Evolutionary conservation across 2,329 filamentous ascomycete genomes (phyloP).

Genomic region (Nigrospora sphaerica): DNA sequence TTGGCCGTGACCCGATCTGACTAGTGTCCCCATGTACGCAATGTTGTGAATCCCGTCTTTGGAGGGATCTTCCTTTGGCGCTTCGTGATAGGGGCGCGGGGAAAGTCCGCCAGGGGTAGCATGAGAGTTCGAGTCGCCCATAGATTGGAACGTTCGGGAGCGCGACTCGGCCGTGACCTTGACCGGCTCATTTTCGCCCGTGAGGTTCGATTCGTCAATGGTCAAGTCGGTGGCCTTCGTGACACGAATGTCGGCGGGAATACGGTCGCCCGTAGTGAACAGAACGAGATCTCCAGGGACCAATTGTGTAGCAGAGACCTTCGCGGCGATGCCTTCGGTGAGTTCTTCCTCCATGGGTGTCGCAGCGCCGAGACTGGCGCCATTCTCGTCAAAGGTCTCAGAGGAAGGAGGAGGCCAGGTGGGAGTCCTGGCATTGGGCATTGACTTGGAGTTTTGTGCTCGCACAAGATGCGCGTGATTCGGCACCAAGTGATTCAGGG

Average conservation of each 20-base stretch:
- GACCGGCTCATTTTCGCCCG: slow-evolving; percentile 92
- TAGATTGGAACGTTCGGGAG: slow-evolving; percentile 18
- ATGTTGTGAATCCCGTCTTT: slow-evolving; percentile 80
- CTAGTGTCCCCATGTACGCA: slow-evolving; percentile 95
- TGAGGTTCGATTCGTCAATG: slow-evolving; percentile 95
- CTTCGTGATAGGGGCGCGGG: slow-evolving; percentile 48
- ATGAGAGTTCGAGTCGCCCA: slow-evolving; percentile 21
- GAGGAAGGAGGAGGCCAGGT: slow-evolving; percentile 41
- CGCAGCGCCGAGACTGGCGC: slow-evolving; percentile 38
- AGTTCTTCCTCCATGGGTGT: slow-evolving; percentile 57
- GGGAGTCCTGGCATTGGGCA: slow-evolving; percentile 25
- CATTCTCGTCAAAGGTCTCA: slow-evolving; percentile 35
- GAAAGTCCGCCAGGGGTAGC: slow-evolving; percentile 36
- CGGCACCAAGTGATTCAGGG: slow-evolving; percentile 85
- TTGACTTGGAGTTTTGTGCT: slow-evolving; percentile 32
- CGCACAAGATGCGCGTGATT: slow-evolving; percentile 95
- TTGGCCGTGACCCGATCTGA: slow-evolving; percentile 90
- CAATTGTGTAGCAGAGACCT: slow-evolving; percentile 78
- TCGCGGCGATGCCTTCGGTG: slow-evolving; percentile 68
- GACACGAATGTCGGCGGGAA: slow-evolving; percentile 92
- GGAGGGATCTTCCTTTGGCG: slow-evolving; percentile 57
- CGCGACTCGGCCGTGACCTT: slow-evolving; percentile 63
- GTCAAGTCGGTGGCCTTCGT: slow-evolving; percentile 83
- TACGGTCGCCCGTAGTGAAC: slow-evolving; percentile 92
- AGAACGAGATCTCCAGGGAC: slow-evolving; percentile 90